phyloP scores from a whole-genome alignment of 148 eudicot genomes.

The Fagopyrum homotropicum region DNA sequence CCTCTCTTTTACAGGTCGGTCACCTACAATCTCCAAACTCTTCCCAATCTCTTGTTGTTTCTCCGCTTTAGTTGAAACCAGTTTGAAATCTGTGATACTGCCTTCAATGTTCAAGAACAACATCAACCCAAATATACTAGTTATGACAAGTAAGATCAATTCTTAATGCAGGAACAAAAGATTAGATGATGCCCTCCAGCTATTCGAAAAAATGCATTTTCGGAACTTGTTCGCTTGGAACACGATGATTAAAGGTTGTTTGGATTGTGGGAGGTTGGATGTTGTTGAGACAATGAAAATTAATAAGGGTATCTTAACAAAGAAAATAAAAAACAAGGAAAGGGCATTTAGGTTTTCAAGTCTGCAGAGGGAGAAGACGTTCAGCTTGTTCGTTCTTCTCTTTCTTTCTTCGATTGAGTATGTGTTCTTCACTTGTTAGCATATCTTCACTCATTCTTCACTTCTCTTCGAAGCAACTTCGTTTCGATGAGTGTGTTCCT shows the following conservation, averaged over 20 bases:
- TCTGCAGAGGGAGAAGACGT: too few species aligned
- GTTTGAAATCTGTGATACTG: conserved; percentile 11
- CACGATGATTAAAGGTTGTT: conserved; percentile 65
- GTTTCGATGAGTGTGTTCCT: too few species aligned
- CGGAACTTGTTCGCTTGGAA: conserved; percentile 62
- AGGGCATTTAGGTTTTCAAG: too few species aligned
- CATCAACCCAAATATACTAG: conserved; percentile 29
- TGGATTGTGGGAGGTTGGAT: conserved; percentile 46
- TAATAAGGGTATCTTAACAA: too few species aligned
- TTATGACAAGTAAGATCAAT: conserved; percentile 54
- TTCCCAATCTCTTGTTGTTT: background rate
- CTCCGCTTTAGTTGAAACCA: background rate
- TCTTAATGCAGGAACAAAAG: conserved; percentile 21
- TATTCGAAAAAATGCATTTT: conserved; percentile 64
- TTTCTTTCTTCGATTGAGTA: too few species aligned
- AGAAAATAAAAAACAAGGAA: too few species aligned
- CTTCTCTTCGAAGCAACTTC: too few species aligned
- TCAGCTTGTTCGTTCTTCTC: too few species aligned
- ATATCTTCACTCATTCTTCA: too few species aligned
- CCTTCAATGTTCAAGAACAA: conserved; percentile 22
- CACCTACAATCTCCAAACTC: background rate
- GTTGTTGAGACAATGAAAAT: conserved; percentile 29
- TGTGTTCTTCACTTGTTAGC: too few species aligned
- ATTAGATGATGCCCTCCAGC: conserved; percentile 45
- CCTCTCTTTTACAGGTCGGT: background rate